These are phyloP conservation scores for Turritis glabra DNA, from an alignment of 345 rosid genomes.

Conservation along the genomic window DNA sequence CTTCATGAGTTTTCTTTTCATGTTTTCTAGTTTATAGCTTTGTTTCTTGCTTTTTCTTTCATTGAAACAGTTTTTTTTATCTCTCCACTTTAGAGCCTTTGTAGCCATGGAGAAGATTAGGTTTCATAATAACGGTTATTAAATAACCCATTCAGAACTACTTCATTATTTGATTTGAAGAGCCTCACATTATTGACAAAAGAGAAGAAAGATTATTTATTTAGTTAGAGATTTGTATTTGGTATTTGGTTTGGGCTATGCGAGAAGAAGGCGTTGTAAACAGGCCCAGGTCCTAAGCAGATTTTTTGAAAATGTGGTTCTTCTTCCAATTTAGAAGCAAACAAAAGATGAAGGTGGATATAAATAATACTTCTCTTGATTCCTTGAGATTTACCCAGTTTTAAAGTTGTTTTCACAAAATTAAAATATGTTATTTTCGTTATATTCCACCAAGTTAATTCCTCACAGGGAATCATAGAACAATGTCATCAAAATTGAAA, in stretches of 20 bases:
- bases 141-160: background rate
- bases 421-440: no score
- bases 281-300: no score
- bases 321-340: no score
- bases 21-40: background rate
- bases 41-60: constrained; percentile 10
- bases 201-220: background rate
- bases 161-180: background rate
- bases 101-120: constrained; percentile 22
- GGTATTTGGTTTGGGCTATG: background rate
- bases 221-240: background rate
- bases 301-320: no score
- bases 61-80: background rate
- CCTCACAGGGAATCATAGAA: no score
- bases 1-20: background rate
- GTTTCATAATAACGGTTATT: background rate
- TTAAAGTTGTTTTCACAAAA: no score
- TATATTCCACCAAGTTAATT: no score
- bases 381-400: no score
- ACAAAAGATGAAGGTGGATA: no score
- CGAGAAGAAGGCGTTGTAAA: no score
- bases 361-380: no score
- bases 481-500: no score
- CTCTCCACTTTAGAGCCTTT: constrained; percentile 1
- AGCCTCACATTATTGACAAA: background rate